Base-by-base conservation (phyloP, 495 filamentous ascomycete species). In the Penicillium tannophilum region DNA sequence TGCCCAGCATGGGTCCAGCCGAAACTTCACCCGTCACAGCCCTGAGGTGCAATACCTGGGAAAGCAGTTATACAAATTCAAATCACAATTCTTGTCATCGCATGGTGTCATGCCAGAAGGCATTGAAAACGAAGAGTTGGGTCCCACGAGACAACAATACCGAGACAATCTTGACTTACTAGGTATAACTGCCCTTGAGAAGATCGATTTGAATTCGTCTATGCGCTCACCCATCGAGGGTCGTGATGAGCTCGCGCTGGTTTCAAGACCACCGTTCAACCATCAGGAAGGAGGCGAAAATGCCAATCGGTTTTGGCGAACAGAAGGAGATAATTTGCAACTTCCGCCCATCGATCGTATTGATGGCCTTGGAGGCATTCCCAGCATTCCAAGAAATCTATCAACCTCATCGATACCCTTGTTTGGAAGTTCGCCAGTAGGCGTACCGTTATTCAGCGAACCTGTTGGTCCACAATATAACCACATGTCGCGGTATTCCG, bases 121-220 rank as follows among this genome's bases (percentile, higher is more conserved):
- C 2, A 62, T 75, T 28, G 71, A 79, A 30, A 69, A 62, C 20
- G 76, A 81, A 41, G 66, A 76, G 23, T 56, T 67, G 57, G 64
- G 63, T 2, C 50, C 63, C n/a, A 73, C 69, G 16, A 66, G 76
- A 44, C 74, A 79, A 35, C 71, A 65, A 33, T 81, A 79, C 52
- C 76, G 76, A 2, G 74, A 78, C 41, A 74, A 73, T 23, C 69
- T 81, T 7, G 76, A 81, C 43, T 43, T 72, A 12, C 67, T 81
- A 17, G 76, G 72, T 0, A 59, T 71, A 10, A 64, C 72, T 23
- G 75, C 73, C 2, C 52, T 80, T 36, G 73, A 77, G 50, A 70
- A 70, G 1, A 49, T 76, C 43, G 72, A 72, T 24, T 41, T 76
- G n/a, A 56, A 62, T 11, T 33, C 58, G 12, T 49, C 56, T 11